These are phyloP conservation scores for Lathyrus aphaca DNA, from an alignment of 306 rosid species.

Conservation along the genomic window DNA sequence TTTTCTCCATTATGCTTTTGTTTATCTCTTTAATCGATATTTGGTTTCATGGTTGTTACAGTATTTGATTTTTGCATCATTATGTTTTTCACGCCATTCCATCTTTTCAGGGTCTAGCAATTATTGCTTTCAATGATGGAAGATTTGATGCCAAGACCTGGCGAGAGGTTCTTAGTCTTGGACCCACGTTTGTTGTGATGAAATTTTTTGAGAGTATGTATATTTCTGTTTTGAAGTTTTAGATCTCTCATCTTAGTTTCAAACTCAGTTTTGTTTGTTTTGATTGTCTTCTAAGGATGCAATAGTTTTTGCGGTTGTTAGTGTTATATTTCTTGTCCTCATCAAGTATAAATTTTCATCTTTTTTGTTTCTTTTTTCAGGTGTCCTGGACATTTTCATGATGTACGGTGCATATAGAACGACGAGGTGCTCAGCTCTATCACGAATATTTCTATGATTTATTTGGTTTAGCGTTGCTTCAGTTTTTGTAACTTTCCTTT, in stretches of 20 bases:
- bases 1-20: background rate
- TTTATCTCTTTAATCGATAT: background rate
- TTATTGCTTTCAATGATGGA: constrained; percentile 81
- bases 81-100: constrained; percentile 18
- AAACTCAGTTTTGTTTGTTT: background rate
- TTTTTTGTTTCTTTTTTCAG: constrained; percentile 45
- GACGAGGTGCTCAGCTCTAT: constrained; percentile 66
- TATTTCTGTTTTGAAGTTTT: constrained; percentile 18
- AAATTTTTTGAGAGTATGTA: constrained; percentile 85
- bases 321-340: background rate
- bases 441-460: constrained; percentile 86
- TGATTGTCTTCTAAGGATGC: background rate
- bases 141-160: constrained; percentile 65
- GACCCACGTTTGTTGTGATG: constrained; percentile 90
- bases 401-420: constrained; percentile 97
- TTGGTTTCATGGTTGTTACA: constrained; percentile 8
- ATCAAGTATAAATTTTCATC: constrained; percentile 18
- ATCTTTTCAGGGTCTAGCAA: constrained; percentile 69
- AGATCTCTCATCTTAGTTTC: background rate
- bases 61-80: constrained; percentile 3
- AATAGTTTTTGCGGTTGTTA: background rate
- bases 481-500: constrained; percentile 70
- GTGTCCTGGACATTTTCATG: constrained; percentile 89
- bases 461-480: constrained; percentile 82
- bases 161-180: constrained; percentile 88